Conservation (phyloP, 495 filamentous ascomycete species). For the Penicillium paradoxum region DNA sequence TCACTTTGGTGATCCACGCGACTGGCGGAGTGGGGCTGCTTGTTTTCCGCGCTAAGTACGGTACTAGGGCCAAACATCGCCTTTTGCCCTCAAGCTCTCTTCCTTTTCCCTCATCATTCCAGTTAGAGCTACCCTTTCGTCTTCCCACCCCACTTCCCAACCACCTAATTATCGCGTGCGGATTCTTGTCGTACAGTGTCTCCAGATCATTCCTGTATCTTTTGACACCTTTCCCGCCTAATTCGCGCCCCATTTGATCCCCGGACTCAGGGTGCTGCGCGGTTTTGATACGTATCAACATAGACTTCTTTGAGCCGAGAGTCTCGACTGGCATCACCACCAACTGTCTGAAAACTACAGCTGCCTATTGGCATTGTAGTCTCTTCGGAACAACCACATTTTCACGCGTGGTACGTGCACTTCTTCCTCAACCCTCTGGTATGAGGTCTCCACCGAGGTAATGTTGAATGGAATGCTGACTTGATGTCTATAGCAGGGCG, state of each 20-base stretch:
- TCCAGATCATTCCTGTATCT: slow-evolving; percentile 14
- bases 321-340: slow-evolving; percentile 24
- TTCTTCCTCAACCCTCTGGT: slow-evolving; percentile 29
- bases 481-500: slow-evolving; percentile 20
- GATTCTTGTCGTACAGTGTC: slow-evolving; percentile 8
- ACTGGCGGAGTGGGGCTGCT: slow-evolving; percentile 40
- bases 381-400: slow-evolving; percentile 28
- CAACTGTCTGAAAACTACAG: slow-evolving; percentile 14
- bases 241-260: slow-evolving; percentile 26
- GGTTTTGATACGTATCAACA: slow-evolving; percentile 13
- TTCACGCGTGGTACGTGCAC: slow-evolving; percentile 44
- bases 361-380: slow-evolving; percentile 27
- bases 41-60: slow-evolving; percentile 41
- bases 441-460: slow-evolving; percentile 37
- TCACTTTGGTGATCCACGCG: slow-evolving; percentile 24
- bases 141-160: slow-evolving; percentile 10
- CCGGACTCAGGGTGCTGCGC: slow-evolving; percentile 20
- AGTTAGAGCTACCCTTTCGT: slow-evolving; percentile 35
- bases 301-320: slow-evolving; percentile 2
- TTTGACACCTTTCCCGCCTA: slow-evolving; percentile 10
- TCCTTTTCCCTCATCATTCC: slow-evolving; percentile 37
- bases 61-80: slow-evolving; percentile 47
- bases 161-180: slow-evolving; percentile 6
- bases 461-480: slow-evolving; percentile 41
- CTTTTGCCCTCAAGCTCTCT: slow-evolving; percentile 41